Percentiles rank a stretch among this genome's conserved stretches.
Evolutionary conservation across 306 rosid species (phyloP).

Genomic region (Malus asiatica): DNA sequence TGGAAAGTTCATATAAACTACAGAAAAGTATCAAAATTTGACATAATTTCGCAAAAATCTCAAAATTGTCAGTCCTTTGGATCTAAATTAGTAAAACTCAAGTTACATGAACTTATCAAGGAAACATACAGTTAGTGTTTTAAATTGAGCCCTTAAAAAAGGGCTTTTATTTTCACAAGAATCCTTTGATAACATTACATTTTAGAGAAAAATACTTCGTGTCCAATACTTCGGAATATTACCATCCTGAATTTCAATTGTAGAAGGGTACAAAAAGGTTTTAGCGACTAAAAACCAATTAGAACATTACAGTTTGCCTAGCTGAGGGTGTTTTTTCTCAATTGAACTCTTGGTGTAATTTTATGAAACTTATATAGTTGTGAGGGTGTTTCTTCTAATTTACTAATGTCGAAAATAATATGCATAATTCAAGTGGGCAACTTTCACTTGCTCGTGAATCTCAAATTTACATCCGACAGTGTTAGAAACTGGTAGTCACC

Average conservation of each 20-base stretch:
- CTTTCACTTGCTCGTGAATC: neutral
- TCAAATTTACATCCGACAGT: neutral
- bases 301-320: too few species aligned
- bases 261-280: too few species aligned
- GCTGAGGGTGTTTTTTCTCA: too few species aligned
- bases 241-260: too few species aligned
- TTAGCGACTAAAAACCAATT: too few species aligned
- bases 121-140: neutral
- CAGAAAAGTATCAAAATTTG: neutral
- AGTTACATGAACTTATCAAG: neutral
- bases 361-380: too few species aligned
- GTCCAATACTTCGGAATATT: too few species aligned
- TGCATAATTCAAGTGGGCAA: neutral
- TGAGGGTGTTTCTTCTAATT: too few species aligned
- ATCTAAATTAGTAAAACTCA: neutral
- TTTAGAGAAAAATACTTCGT: too few species aligned
- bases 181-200: too few species aligned
- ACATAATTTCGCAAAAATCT: neutral
- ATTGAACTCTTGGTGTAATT: too few species aligned
- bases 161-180: too few species aligned
- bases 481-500: conserved; percentile 27
- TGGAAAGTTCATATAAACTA: neutral
- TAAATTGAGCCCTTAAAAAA: neutral
- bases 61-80: neutral
- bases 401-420: neutral